Percentiles rank a stretch among this genome's conserved stretches.
Evolutionary conservation across 2,329 filamentous ascomycete genomes (phyloP).

Genomic region (Colletotrichum siamense): DNA sequence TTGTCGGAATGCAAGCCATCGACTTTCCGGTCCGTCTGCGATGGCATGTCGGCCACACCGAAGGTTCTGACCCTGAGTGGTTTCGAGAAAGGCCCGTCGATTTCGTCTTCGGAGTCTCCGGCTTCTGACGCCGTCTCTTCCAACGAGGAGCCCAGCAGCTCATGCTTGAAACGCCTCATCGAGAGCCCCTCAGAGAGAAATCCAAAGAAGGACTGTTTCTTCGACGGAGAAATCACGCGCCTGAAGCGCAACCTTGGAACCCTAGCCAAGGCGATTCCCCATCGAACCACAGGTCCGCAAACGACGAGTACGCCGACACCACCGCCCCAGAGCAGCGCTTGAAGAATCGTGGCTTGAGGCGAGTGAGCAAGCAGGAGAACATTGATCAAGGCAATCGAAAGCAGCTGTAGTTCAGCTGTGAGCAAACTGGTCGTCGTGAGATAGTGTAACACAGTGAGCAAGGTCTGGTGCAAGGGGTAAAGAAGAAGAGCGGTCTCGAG

Average conservation of each 20-base stretch:
- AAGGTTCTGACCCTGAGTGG: slow-evolving; percentile 34
- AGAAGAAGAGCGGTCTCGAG: slow-evolving; percentile 68
- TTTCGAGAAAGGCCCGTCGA: neutral
- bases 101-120: slow-evolving; percentile 32
- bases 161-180: slow-evolving; percentile 52
- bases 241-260: slow-evolving; percentile 92
- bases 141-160: slow-evolving; percentile 34
- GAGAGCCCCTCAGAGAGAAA: slow-evolving; percentile 46
- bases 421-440: slow-evolving; percentile 90
- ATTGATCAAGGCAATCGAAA: slow-evolving; percentile 84
- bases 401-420: slow-evolving; percentile 83
- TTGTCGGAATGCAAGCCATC: neutral
- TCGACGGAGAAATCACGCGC: slow-evolving; percentile 48
- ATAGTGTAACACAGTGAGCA: slow-evolving; percentile 76
- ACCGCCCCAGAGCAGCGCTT: slow-evolving; percentile 85
- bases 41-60: slow-evolving; percentile 19
- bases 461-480: slow-evolving; percentile 83
- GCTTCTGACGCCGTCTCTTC: slow-evolving; percentile 38
- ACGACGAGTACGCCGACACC: slow-evolving; percentile 76
- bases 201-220: slow-evolving; percentile 41
- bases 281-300: slow-evolving; percentile 77
- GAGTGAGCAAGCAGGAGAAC: slow-evolving; percentile 78
- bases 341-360: slow-evolving; percentile 84
- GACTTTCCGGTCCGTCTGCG: neutral
- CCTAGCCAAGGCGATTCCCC: slow-evolving; percentile 84